Base-by-base conservation (phyloP, 164 flowering plant genomes). In the Platanus orientalis region DNA sequence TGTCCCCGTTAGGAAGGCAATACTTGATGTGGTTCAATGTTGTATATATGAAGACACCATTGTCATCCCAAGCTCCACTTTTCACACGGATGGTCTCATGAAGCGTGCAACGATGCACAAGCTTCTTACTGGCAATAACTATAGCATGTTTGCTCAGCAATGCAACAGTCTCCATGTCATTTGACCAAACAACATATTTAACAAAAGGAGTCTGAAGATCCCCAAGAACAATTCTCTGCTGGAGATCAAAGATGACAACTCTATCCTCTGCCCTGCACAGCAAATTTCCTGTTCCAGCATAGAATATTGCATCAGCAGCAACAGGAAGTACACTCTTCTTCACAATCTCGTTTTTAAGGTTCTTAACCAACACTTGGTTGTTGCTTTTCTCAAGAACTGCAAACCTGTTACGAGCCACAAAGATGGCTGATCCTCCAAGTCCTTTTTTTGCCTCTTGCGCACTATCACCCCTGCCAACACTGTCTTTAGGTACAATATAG, bases 51-150 rank as follows among this genome's bases (percentile, higher is more conserved):
- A 81, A 79, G 25, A 79, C 83, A 6, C 83, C 83, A 62, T 81
- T 76, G 53, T 81, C 84, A 69, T 81, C 81, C 85, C 85, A 77
- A 7, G 79, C 74, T 44, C 85, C 83, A 71, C 85, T 77, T 69
- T 81, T 79, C 1, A 81, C 78, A 32, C 81, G 79, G 36, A 79
- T 79, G 1, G 83, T 79, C 69, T 81, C 85, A 48, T 81, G 83
- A 64, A 79, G 79, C 13, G 79, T 81, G 72, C 83, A 81, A 12
- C 75, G 72, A 47, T 77, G 83, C 61, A 66, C 71, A 26, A 81
- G 85, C 36, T 64, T 81, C 74, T 77, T 79, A 61, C 61, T 74
- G 2, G 83, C 81, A 40, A 81, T 71, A 28, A 79, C 65, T 23
- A 79, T 77, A 2, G 83, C 67, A 30, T 81, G 83, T 56, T 79